These are phyloP conservation scores for Talaromyces sp. DNA, from an alignment of 2,329 filamentous ascomycete species.

Conservation along the genomic window DNA sequence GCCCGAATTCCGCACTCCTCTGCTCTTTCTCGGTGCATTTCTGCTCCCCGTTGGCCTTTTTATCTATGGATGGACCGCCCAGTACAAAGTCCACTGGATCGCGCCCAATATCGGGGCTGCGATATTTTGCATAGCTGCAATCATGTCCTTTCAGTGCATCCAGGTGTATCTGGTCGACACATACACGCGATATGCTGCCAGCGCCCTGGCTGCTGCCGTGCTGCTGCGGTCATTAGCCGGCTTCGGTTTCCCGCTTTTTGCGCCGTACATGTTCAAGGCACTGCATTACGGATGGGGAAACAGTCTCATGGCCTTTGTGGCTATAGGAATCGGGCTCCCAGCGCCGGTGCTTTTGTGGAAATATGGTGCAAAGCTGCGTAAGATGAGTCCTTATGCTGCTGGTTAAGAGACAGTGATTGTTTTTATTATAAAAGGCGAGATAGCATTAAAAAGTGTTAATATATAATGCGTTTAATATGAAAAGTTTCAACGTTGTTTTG, in stretches of 20 bases:
- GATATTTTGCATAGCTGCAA: constrained; percentile 46
- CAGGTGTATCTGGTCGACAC: constrained; percentile 43
- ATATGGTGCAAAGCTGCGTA: constrained; percentile 45
- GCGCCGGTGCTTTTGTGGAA: constrained; percentile 50
- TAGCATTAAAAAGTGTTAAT: not conserved
- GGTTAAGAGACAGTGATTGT: constrained; percentile 16
- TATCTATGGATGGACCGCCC: constrained; percentile 55
- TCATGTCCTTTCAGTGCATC: constrained; percentile 42
- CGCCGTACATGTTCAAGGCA: constrained; percentile 36
- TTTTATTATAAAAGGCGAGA: not conserved
- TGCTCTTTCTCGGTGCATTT: constrained; percentile 51
- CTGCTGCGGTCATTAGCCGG: constrained; percentile 35
- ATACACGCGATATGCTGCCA: constrained; percentile 38
- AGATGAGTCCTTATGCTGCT: constrained; percentile 47
- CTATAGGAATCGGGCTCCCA: constrained; percentile 38
- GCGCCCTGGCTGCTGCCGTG: constrained; percentile 32
- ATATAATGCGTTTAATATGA: not conserved
- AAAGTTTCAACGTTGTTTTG: not conserved
- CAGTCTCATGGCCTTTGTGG: constrained; percentile 37
- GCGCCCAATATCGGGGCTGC: constrained; percentile 51
- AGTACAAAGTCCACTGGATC: constrained; percentile 50
- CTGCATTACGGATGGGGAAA: constrained; percentile 39
- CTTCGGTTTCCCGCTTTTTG: constrained; percentile 40
- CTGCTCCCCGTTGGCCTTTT: constrained; percentile 52
- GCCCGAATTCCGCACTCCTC: constrained; percentile 61